Evolutionary conservation across 345 rosid genomes (phyloP).

Genomic region (Heritiera fomes): DNA sequence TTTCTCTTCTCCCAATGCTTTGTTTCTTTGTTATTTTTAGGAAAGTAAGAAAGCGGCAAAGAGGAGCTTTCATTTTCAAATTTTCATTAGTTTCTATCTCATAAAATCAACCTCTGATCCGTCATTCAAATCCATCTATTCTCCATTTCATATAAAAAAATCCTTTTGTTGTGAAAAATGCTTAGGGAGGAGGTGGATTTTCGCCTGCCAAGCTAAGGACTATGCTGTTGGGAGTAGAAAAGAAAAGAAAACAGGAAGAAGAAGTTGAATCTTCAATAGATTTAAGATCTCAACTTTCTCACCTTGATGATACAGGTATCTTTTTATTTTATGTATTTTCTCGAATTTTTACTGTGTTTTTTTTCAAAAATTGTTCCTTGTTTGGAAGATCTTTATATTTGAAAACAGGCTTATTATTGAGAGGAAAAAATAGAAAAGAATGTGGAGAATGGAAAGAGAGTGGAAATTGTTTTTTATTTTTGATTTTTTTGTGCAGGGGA

Average conservation of each 20-base stretch:
- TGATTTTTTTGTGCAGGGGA: slow-evolving; percentile 38
- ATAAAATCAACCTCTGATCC: slow-evolving; percentile 15
- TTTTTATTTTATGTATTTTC: slow-evolving; percentile 5
- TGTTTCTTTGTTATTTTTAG: slow-evolving; percentile 28
- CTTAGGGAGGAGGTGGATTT: slow-evolving; percentile 51
- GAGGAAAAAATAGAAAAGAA: too few species aligned
- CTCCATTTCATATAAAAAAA: neutral
- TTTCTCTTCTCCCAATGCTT: slow-evolving; percentile 28
- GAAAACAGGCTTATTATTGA: neutral
- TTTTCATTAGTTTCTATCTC: neutral
- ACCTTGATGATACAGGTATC: slow-evolving; percentile 53
- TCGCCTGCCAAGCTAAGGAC: slow-evolving; percentile 76
- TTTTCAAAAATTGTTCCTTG: neutral
- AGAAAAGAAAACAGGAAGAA: slow-evolving; percentile 52
- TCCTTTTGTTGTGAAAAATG: neutral
- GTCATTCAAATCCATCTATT: slow-evolving; percentile 21
- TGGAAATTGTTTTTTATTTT: neutral
- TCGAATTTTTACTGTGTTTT: neutral
- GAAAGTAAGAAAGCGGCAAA: slow-evolving; percentile 14
- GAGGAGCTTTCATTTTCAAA: slow-evolving; percentile 23
- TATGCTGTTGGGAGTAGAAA: slow-evolving; percentile 69
- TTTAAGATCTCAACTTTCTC: slow-evolving; percentile 53
- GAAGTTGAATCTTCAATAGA: slow-evolving; percentile 48
- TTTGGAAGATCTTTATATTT: neutral
- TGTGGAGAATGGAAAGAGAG: neutral